Evolutionary conservation across 1,284 basidiomycete genomes (phyloP).

Genomic region (Fereydounia khargensis): DNA sequence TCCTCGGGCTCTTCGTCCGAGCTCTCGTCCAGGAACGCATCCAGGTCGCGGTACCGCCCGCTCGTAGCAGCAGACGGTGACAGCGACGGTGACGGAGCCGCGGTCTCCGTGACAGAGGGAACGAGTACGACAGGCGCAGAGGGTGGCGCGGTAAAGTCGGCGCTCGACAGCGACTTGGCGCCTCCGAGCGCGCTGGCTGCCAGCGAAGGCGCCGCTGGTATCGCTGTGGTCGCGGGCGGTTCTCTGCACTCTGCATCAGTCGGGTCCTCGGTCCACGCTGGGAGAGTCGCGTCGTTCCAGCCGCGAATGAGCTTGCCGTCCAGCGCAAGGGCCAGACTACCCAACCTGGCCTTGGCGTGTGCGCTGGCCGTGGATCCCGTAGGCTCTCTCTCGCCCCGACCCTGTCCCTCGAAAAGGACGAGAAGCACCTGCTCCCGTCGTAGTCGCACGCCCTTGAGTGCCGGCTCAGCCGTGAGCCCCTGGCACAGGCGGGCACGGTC

Average conservation of each 20-base stretch:
- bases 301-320: constrained; percentile 34
- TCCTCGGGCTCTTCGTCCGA: constrained; percentile 31
- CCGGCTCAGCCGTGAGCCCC: constrained; percentile 32
- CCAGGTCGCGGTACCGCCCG: constrained; percentile 44
- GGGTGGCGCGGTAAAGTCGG: constrained; percentile 6
- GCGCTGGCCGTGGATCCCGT: neutral
- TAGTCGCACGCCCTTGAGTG: constrained; percentile 35
- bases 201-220: constrained; percentile 3
- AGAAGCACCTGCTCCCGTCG: constrained; percentile 39
- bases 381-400: neutral
- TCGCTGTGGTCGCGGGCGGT: constrained; percentile 6
- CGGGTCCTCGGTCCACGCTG: constrained; percentile 12
- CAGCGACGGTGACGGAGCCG: neutral
- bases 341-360: neutral
- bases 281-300: constrained; percentile 25
- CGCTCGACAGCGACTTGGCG: constrained; percentile 24
- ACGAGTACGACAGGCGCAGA: constrained; percentile 3
- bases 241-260: constrained; percentile 17
- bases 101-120: neutral
- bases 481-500: constrained; percentile 49
- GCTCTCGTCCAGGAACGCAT: constrained; percentile 48
- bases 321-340: constrained; percentile 20
- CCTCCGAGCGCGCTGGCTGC: constrained; percentile 14
- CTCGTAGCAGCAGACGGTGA: neutral
- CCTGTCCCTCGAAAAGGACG: constrained; percentile 34